These are phyloP conservation scores for Pyrus communis DNA, from an alignment of 306 rosid genomes.

Conservation along the genomic window DNA sequence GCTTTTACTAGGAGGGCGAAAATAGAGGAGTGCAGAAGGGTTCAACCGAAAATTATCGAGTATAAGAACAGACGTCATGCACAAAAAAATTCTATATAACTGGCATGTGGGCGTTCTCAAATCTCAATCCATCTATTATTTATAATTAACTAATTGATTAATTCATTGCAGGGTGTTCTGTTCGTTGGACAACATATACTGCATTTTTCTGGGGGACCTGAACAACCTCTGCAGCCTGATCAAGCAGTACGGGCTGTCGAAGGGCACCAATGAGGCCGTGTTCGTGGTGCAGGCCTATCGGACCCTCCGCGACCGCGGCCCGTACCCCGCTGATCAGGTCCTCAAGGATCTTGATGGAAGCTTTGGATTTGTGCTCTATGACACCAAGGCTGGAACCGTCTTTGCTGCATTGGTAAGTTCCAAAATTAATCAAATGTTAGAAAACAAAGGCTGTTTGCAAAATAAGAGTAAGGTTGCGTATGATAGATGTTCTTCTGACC, in stretches of 20 bases:
- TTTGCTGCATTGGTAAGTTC: slow-evolving; percentile 65
- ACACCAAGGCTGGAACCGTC: slow-evolving; percentile 47
- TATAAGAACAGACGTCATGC: too few relatives aligned
- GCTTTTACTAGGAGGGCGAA: too few relatives aligned
- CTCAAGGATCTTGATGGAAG: slow-evolving; percentile 77
- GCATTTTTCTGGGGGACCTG: slow-evolving; percentile 63
- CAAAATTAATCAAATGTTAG: neutral
- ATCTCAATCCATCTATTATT: neutral
- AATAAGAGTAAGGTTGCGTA: too few relatives aligned
- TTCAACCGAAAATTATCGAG: too few relatives aligned
- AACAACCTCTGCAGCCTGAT: slow-evolving; percentile 60
- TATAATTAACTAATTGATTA: neutral
- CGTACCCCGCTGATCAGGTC: slow-evolving; percentile 95
- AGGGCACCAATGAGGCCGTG: slow-evolving; percentile 68
- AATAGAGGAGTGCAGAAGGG: too few relatives aligned
- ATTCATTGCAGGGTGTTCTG: slow-evolving; percentile 61
- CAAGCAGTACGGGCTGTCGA: slow-evolving; percentile 74
- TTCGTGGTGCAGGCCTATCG: slow-evolving; percentile 68
- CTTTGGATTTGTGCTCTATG: slow-evolving; percentile 76
- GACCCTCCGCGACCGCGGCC: slow-evolving; percentile 86
- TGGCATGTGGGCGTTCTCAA: neutral
- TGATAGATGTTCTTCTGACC: too few relatives aligned
- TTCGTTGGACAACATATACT: slow-evolving; percentile 66
- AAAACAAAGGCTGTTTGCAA: neutral
- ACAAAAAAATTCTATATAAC: too few relatives aligned